Evolutionary conservation across 306 rosid species (phyloP).

Genomic region (Fagus sylvatica): DNA sequence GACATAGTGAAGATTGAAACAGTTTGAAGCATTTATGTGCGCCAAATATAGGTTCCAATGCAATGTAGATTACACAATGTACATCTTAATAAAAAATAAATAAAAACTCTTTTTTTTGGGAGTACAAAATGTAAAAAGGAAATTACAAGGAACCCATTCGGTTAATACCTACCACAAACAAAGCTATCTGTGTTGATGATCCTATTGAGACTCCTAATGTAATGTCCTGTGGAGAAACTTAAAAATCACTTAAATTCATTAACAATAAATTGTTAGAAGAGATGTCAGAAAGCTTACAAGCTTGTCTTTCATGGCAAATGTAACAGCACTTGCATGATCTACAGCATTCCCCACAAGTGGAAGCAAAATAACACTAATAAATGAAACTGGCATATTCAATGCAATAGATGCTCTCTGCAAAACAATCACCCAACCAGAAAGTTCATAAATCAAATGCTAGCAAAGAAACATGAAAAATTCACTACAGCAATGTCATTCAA

Average conservation of each 20-base stretch:
- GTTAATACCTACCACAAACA: slow-evolving; percentile 63
- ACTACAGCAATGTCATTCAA: background rate
- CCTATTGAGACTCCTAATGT: slow-evolving; percentile 86
- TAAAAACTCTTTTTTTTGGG: background rate
- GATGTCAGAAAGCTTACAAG: slow-evolving; percentile 49
- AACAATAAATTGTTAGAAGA: background rate
- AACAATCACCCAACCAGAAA: slow-evolving; percentile 26
- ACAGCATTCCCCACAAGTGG: slow-evolving; percentile 89
- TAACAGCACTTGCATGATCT: slow-evolving; percentile 85
- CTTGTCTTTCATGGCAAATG: slow-evolving; percentile 91
- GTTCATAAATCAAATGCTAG: slow-evolving; percentile 11
- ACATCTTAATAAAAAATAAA: background rate
- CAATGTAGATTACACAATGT: background rate
- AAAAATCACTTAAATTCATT: slow-evolving; percentile 2
- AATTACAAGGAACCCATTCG: background rate
- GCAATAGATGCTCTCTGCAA: slow-evolving; percentile 69
- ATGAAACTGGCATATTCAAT: slow-evolving; percentile 62
- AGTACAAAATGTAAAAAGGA: background rate
- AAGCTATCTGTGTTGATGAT: slow-evolving; percentile 76
- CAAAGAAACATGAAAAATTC: background rate
- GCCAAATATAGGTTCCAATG: no score
- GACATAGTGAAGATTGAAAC: background rate
- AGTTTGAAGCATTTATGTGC: background rate
- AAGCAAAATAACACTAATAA: slow-evolving; percentile 81
- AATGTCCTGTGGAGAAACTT: slow-evolving; percentile 58